phyloP scores from a whole-genome alignment of 2,329 filamentous ascomycete species.

The Fusarium torulosum region DNA sequence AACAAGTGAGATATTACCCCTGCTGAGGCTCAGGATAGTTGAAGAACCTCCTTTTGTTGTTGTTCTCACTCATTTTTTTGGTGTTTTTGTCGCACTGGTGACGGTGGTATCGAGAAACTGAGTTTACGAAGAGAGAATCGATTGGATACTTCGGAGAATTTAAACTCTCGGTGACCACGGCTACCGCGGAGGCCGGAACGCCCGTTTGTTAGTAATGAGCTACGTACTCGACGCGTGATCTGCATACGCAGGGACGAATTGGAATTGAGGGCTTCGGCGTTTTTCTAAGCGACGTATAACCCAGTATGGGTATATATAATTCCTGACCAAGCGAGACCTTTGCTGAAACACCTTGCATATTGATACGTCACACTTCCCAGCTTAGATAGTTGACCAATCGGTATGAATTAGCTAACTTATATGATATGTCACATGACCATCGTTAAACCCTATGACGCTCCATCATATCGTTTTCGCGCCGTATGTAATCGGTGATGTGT shows the following conservation, averaged over 20 bases:
- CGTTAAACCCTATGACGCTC: no score
- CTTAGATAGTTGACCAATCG: no score
- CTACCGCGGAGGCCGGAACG: slow-evolving; percentile 30
- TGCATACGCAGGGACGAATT: slow-evolving; percentile 13
- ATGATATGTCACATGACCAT: background rate
- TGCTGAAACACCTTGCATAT: background rate
- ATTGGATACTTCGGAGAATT: slow-evolving; percentile 9
- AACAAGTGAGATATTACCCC: slow-evolving; percentile 23
- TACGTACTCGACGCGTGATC: slow-evolving; percentile 33
- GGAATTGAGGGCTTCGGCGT: background rate
- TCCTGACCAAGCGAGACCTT: background rate
- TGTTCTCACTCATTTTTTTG: slow-evolving; percentile 17
- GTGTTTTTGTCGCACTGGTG: background rate
- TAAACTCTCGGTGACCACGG: slow-evolving; percentile 28
- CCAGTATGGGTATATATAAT: background rate
- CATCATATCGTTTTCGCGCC: background rate
- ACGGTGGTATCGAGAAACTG: background rate
- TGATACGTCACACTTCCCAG: no score
- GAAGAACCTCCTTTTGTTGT: slow-evolving; percentile 27
- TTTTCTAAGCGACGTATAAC: background rate
- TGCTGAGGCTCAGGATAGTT: slow-evolving; percentile 40
- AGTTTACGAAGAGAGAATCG: no score
- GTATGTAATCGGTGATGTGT: background rate
- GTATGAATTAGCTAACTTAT: background rate
- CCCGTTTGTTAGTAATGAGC: slow-evolving; percentile 23